These are phyloP conservation scores for Cladophialophora chaetospira DNA, from an alignment of 2,329 filamentous ascomycete genomes.

Conservation along the genomic window DNA sequence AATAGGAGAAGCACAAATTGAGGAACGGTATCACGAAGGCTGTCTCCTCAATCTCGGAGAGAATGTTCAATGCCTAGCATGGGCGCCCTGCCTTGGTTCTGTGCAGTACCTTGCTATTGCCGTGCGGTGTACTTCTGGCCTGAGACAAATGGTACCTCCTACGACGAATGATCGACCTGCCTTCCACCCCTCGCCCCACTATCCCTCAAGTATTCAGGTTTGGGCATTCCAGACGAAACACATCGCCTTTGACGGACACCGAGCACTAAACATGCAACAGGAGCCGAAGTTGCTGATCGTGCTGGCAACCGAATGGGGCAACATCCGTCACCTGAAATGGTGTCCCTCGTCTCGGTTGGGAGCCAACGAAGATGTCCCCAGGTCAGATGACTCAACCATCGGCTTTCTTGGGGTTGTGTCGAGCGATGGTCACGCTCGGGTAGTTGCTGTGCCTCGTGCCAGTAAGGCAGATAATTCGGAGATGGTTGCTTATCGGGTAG, in stretches of 20 bases:
- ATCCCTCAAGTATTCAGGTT: slow-evolving; percentile 58
- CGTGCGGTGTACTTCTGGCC: slow-evolving; percentile 42
- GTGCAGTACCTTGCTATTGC: slow-evolving; percentile 60
- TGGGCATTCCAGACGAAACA: slow-evolving; percentile 55
- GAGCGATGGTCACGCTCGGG: slow-evolving; percentile 58
- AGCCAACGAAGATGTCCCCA: slow-evolving; percentile 28
- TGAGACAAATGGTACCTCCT: slow-evolving; percentile 38
- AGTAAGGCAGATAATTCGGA: neutral
- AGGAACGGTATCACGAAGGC: slow-evolving; percentile 39
- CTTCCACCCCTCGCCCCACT: slow-evolving; percentile 53
- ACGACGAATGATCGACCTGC: slow-evolving; percentile 41
- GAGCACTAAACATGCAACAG: slow-evolving; percentile 46
- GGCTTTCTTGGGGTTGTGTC: slow-evolving; percentile 60
- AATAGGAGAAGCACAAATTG: neutral
- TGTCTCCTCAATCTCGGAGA: slow-evolving; percentile 62
- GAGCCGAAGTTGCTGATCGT: slow-evolving; percentile 52
- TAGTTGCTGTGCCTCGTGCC: slow-evolving; percentile 52
- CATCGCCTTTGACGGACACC: slow-evolving; percentile 32
- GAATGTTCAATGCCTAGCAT: slow-evolving; percentile 53
- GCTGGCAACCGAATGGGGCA: slow-evolving; percentile 61
- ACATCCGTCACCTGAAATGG: slow-evolving; percentile 58
- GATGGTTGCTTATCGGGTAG: neutral
- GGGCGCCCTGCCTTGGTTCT: slow-evolving; percentile 49
- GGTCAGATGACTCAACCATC: slow-evolving; percentile 39
- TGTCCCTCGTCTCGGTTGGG: slow-evolving; percentile 52